Conservation (phyloP, 768 basidiomycete species). For the Podaxis rugospora region DNA sequence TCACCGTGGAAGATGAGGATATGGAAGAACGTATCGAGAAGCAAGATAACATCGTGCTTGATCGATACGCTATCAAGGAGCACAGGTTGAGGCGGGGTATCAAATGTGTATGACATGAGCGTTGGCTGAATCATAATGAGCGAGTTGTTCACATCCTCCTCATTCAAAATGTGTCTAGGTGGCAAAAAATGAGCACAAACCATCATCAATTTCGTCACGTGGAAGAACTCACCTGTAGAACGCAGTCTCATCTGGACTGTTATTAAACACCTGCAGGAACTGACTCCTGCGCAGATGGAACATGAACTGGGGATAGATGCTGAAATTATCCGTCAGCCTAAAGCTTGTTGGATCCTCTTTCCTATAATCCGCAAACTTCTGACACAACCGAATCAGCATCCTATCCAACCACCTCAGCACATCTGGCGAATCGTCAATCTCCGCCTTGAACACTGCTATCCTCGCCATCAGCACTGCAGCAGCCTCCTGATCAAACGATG, state of each 20-base stretch:
- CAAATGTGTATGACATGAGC: slow-evolving; percentile 97
- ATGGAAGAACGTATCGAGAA: slow-evolving; percentile 99
- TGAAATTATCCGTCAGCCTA: slow-evolving; percentile 91
- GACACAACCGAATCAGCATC: slow-evolving; percentile 97
- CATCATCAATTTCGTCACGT: too few relatives aligned
- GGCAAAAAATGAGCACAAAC: background rate
- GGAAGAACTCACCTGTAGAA: slow-evolving; percentile 77
- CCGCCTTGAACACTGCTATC: slow-evolving; percentile 98
- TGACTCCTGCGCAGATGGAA: slow-evolving; percentile 97
- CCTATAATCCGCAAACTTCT: slow-evolving; percentile 98
- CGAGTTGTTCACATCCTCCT: slow-evolving; percentile 98
- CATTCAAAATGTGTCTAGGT: slow-evolving; percentile 84
- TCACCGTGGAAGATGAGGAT: slow-evolving; percentile 99
- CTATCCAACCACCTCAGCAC: slow-evolving; percentile 96
- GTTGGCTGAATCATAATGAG: slow-evolving; percentile 99
- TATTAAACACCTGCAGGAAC: slow-evolving; percentile 99
- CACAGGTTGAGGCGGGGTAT: slow-evolving; percentile 87
- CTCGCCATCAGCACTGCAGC: slow-evolving; percentile 97
- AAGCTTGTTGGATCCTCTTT: slow-evolving; percentile 97
- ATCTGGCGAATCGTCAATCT: slow-evolving; percentile 96
- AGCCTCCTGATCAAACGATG: slow-evolving; percentile 96
- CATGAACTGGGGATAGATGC: slow-evolving; percentile 99
- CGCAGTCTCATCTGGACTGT: slow-evolving; percentile 98
- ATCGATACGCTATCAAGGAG: slow-evolving; percentile 97
- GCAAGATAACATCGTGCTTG: slow-evolving; percentile 92